phyloP scores from a whole-genome alignment of 495 filamentous ascomycete genomes.

The Tuber borchii region DNA sequence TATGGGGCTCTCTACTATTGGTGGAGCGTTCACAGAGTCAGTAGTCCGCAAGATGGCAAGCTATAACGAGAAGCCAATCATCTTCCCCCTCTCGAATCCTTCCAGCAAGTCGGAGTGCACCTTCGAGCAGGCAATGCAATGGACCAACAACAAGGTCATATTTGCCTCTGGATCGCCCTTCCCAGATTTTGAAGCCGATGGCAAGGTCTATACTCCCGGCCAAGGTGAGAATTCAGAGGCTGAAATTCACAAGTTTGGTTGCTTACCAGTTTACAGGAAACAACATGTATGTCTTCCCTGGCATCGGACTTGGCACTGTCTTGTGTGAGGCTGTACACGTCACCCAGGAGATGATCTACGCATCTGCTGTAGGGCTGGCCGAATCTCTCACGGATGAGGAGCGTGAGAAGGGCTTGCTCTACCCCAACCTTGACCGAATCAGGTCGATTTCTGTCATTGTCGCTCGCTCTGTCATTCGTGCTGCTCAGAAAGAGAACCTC shows the following conservation, averaged over 20 bases:
- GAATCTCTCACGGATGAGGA: slow-evolving; percentile 73
- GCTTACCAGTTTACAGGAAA: slow-evolving; percentile 45
- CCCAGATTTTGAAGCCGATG: slow-evolving; percentile 59
- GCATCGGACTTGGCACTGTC: slow-evolving; percentile 90
- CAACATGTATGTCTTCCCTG: slow-evolving; percentile 95
- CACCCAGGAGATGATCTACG: slow-evolving; percentile 94
- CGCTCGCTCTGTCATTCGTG: slow-evolving; percentile 85
- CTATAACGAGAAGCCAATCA: slow-evolving; percentile 63
- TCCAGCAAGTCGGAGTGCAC: slow-evolving; percentile 95
- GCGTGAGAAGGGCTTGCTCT: slow-evolving; percentile 72
- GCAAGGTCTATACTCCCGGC: slow-evolving; percentile 73
- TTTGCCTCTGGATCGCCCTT: slow-evolving; percentile 96
- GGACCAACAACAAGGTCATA: slow-evolving; percentile 83
- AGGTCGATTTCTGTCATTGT: slow-evolving; percentile 83
- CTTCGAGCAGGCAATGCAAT: slow-evolving; percentile 77
- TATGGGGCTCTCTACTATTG: slow-evolving; percentile 88
- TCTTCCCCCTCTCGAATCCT: slow-evolving; percentile 85
- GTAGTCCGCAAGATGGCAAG: slow-evolving; percentile 72
- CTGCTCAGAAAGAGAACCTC: slow-evolving; percentile 65
- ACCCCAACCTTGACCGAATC: slow-evolving; percentile 88
- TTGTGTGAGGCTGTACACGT: slow-evolving; percentile 80
- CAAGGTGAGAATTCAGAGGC: slow-evolving; percentile 55
- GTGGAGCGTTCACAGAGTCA: slow-evolving; percentile 85
- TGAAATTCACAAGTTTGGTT: not conserved
- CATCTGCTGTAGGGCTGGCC: slow-evolving; percentile 74